A percentile compares a stretch with the other conserved stretches of the same genome.
These are phyloP conservation scores for Gentiana macrophylla DNA, from an alignment of 257 asterid genomes.

Conservation along the genomic window DNA sequence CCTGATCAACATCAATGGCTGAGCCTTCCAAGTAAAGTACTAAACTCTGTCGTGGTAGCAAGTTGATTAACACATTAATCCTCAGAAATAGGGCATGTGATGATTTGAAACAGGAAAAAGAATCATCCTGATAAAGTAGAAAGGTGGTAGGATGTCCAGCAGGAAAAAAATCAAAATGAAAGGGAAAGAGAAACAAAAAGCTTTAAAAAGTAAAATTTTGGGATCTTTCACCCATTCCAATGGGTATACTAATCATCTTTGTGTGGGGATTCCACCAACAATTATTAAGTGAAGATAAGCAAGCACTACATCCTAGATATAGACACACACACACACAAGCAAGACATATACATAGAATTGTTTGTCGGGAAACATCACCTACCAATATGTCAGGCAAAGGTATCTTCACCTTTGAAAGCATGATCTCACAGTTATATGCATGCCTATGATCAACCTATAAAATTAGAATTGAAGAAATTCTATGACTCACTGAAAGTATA, in stretches of 20 bases:
- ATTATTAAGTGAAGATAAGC: no score
- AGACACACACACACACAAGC: no score
- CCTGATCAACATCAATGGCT: constrained; percentile 91
- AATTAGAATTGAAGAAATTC: no score
- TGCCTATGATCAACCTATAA: constrained; percentile 85
- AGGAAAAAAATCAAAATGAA: no score
- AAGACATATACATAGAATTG: no score
- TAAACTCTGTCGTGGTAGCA: constrained; percentile 41
- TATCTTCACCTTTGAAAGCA: constrained; percentile 88
- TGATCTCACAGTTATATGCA: constrained; percentile 92
- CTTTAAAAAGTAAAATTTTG: not conserved
- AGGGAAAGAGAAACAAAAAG: not conserved
- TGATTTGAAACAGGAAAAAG: not conserved
- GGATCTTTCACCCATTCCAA: no score
- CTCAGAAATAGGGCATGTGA: not conserved
- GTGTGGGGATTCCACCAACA: no score
- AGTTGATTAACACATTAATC: constrained; percentile 4
- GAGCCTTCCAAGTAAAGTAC: constrained; percentile 86
- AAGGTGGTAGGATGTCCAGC: no score
- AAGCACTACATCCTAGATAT: no score
- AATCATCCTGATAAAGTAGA: not conserved
- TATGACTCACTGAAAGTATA: no score
- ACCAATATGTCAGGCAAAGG: constrained; percentile 84
- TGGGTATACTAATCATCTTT: no score
- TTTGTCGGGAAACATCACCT: constrained; percentile 13